A percentile compares a stretch with the other conserved stretches of the same genome.
These are phyloP conservation scores for Myriosclerotinia curreyana DNA, from an alignment of 2,329 filamentous ascomycete species.

Conservation along the genomic window DNA sequence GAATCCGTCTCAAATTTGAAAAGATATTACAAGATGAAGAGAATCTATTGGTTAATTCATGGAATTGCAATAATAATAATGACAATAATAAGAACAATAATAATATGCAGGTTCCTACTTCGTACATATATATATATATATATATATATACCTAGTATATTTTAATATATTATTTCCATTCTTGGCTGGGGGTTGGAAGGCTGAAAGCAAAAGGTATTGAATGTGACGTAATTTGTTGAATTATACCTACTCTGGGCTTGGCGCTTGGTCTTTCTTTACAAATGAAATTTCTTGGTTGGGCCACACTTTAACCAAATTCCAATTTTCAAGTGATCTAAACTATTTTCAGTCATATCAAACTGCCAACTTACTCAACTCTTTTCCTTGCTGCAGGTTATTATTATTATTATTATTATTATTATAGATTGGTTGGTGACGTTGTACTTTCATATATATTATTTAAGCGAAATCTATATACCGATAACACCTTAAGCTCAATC, in stretches of 20 bases:
- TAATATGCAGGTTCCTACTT: too few relatives aligned
- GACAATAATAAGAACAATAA: too few relatives aligned
- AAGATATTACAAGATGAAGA: background rate
- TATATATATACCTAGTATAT: too few relatives aligned
- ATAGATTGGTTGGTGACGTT: constrained; percentile 8
- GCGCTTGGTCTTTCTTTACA: background rate
- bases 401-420: too few relatives aligned
- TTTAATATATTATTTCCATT: background rate
- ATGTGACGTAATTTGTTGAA: background rate
- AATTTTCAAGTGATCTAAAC: background rate
- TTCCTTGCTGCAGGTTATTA: constrained; percentile 1
- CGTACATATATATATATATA: too few relatives aligned
- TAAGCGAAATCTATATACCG: too few relatives aligned
- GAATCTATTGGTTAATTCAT: background rate
- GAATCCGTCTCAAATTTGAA: background rate
- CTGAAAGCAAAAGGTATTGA: too few relatives aligned
- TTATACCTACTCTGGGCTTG: background rate
- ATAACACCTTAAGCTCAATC: too few relatives aligned
- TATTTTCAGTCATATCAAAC: background rate
- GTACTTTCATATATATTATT: too few relatives aligned
- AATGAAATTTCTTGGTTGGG: constrained; percentile 10
- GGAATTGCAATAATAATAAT: background rate
- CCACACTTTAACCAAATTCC: constrained; percentile 10
- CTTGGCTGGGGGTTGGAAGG: too few relatives aligned
- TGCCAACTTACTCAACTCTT: constrained; percentile 1